Percentiles rank a stretch among this genome's conserved stretches.
phyloP scores from a whole-genome alignment of 1,139 yeast species.

The Pichia sp. region DNA sequence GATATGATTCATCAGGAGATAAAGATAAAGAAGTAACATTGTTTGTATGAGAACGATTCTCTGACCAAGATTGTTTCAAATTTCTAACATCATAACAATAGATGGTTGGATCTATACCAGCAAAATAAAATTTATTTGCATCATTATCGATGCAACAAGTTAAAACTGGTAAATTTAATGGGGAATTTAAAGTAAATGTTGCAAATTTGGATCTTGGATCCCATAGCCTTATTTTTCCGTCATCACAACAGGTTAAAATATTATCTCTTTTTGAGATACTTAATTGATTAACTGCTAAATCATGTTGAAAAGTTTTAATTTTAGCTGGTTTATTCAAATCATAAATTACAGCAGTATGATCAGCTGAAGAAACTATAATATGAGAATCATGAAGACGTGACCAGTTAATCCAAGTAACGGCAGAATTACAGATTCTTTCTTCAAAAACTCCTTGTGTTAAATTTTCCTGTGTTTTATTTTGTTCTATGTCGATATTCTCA shows the following conservation, averaged over 20 bases:
- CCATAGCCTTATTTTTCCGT: constrained; percentile 56
- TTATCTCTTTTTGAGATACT: constrained; percentile 25
- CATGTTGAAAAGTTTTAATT: constrained; percentile 47
- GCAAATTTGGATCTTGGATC: constrained; percentile 51
- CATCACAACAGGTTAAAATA: constrained; percentile 50
- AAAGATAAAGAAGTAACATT: constrained; percentile 49
- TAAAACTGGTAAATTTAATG: constrained; percentile 44
- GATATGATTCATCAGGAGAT: constrained; percentile 43
- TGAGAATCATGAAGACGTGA: constrained; percentile 31
- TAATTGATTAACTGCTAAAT: constrained; percentile 52
- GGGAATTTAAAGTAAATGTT: constrained; percentile 22
- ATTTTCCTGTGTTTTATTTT: too few species aligned
- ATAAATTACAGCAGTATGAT: constrained; percentile 46
- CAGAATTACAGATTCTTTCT: constrained; percentile 31
- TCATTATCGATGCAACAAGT: constrained; percentile 37
- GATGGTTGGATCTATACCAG: constrained; percentile 66
- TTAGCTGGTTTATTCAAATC: constrained; percentile 52
- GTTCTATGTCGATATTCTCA: background rate
- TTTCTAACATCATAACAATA: constrained; percentile 50
- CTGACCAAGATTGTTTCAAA: constrained; percentile 40
- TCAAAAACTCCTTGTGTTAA: constrained; percentile 6
- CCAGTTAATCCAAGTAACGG: constrained; percentile 49
- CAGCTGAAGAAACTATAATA: constrained; percentile 46
- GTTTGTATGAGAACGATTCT: constrained; percentile 36
- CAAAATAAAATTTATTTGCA: constrained; percentile 43